phyloP scores from a whole-genome alignment of 2,329 filamentous ascomycete genomes.

The Pestalotiopsis sp. region DNA sequence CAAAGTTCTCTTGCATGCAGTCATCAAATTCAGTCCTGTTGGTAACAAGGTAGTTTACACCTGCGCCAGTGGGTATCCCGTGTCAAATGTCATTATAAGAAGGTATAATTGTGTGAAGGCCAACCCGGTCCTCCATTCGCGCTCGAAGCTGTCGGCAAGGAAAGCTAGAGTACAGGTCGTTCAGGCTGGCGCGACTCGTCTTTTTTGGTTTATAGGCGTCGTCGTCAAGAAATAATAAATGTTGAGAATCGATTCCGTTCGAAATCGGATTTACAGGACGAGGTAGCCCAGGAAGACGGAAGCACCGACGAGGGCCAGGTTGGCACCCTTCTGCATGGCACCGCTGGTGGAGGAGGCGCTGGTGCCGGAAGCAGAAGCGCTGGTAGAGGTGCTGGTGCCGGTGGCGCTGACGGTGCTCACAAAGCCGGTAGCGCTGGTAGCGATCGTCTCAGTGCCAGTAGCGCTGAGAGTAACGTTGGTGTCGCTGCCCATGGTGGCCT shows the following conservation, averaged over 20 bases:
- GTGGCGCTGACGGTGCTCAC: constrained; percentile 15
- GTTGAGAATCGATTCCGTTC: constrained; percentile 9
- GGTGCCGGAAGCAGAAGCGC: constrained; percentile 16
- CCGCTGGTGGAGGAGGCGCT: constrained; percentile 19
- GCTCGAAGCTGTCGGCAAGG: not conserved
- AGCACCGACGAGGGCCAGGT: constrained; percentile 25
- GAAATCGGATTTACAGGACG: constrained; percentile 28
- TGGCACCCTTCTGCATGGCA: constrained; percentile 28
- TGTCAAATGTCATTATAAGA: constrained; percentile 31
- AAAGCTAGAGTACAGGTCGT: constrained; percentile 13
- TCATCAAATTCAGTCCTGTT: constrained; percentile 12
- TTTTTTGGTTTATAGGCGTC: not conserved
- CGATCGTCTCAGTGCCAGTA: constrained; percentile 13
- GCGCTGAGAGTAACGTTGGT: constrained; percentile 17
- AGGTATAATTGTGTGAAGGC: constrained; percentile 21
- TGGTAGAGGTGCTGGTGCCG: constrained; percentile 7
- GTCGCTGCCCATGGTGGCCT: constrained; percentile 17
- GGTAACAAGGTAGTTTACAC: constrained; percentile 1
- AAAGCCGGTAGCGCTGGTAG: constrained; percentile 14
- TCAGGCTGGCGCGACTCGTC: constrained; percentile 15
- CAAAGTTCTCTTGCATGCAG: constrained; percentile 9
- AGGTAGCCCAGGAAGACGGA: constrained; percentile 28
- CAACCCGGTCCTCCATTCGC: constrained; percentile 8
- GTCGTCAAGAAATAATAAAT: constrained; percentile 6
- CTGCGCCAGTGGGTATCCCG: constrained; percentile 12